Conservation (phyloP, 2,329 filamentous ascomycete species). For the Aspergillus costaricaensis region DNA sequence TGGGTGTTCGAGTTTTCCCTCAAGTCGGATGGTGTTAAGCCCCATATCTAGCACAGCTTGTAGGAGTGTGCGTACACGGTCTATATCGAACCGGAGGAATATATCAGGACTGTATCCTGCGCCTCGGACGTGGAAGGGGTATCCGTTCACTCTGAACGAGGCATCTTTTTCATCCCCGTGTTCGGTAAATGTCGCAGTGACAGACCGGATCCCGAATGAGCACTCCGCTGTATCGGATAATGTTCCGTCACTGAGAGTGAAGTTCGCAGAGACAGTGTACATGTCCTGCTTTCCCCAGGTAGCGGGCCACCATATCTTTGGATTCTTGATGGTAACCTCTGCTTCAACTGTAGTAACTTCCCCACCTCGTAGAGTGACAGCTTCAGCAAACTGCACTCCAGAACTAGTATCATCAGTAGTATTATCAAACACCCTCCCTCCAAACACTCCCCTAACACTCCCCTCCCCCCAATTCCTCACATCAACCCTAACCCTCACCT, state of each 20-base stretch:
- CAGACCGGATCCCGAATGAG: slow-evolving; percentile 57
- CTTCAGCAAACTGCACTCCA: slow-evolving; percentile 29
- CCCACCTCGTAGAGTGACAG: slow-evolving; percentile 41
- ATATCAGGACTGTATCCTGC: slow-evolving; percentile 64
- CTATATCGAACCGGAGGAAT: slow-evolving; percentile 59
- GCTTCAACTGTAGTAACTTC: slow-evolving; percentile 46
- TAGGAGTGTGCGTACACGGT: slow-evolving; percentile 53
- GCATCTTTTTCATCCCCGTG: slow-evolving; percentile 51
- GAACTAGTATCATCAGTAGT: no score
- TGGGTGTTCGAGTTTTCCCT: slow-evolving; percentile 66
- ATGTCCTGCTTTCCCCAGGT: slow-evolving; percentile 61
- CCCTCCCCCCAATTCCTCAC: no score
- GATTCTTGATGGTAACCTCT: slow-evolving; percentile 42
- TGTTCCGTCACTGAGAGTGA: slow-evolving; percentile 13
- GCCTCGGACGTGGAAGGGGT: slow-evolving; percentile 62
- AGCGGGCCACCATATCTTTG: slow-evolving; percentile 63
- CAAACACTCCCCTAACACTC: rapidly evolving
- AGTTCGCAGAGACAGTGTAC: slow-evolving; percentile 44
- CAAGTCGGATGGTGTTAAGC: slow-evolving; percentile 64
- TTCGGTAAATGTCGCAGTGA: slow-evolving; percentile 54
- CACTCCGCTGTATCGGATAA: slow-evolving; percentile 40
- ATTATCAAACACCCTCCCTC: no score
- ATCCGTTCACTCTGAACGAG: slow-evolving; percentile 57
- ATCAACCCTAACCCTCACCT: background rate
- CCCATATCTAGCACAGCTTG: slow-evolving; percentile 61